These are phyloP conservation scores for Melaleuca quinquenervia DNA, from an alignment of 345 rosid species.

Conservation along the genomic window DNA sequence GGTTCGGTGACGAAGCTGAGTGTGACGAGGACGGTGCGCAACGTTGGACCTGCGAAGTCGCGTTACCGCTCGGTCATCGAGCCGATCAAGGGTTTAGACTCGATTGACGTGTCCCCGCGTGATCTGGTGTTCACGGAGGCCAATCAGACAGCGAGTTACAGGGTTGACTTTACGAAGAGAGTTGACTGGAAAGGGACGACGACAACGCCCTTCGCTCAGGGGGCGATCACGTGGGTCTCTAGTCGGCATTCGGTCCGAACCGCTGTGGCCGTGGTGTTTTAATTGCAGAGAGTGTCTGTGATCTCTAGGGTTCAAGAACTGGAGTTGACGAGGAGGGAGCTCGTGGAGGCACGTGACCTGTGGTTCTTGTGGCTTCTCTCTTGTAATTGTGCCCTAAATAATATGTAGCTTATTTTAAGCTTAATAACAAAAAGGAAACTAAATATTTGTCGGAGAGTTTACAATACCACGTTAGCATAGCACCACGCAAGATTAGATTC, in stretches of 20 bases:
- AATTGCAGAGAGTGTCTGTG: neutral
- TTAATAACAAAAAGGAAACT: neutral
- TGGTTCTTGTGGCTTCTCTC: neutral
- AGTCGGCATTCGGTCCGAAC: neutral
- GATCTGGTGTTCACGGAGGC: neutral
- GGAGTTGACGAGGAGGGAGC: neutral
- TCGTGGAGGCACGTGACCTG: neutral
- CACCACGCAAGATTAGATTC: neutral
- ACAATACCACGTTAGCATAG: neutral
- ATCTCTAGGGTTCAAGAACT: neutral
- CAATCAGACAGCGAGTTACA: neutral
- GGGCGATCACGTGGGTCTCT: neutral
- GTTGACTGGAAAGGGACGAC: neutral
- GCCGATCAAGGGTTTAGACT: neutral
- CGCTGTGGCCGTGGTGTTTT: neutral
- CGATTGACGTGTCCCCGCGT: neutral
- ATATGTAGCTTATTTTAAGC: neutral
- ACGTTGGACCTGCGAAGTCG: slow-evolving; percentile 5
- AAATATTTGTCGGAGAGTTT: neutral
- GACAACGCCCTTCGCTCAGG: neutral
- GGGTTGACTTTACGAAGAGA: neutral
- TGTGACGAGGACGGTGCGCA: neutral
- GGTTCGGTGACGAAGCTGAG: slow-evolving; percentile 4
- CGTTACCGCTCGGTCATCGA: neutral
- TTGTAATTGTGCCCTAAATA: neutral